Base-by-base conservation (phyloP, 148 eudicot species). In the Oxyria digyna region DNA sequence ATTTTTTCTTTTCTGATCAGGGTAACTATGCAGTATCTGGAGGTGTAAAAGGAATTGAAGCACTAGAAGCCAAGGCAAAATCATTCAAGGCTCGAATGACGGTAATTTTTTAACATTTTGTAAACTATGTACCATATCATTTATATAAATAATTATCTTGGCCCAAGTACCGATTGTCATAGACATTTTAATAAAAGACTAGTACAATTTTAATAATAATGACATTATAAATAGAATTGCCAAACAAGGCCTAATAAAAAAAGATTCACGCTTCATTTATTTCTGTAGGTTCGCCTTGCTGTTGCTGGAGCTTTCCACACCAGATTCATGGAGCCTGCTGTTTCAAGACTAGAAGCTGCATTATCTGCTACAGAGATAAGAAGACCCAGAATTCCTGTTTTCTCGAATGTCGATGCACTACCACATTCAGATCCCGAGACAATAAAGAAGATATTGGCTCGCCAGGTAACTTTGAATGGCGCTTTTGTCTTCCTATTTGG, bases 31-130 rank as follows among this genome's bases (percentile, higher is more conserved):
- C 96, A 35, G 98, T 89, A 49, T 93, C 96, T 72, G 96, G 98
- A 71, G 96, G 95, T 54, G 81, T 93, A 43, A 89, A 89, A 84
- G 98, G 98, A 65, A 80, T 93, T 27, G 98, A 93, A 78, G 95
- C 86, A 9, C 87, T 93, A 27, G 98, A 93, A 86, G 95, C 96
- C 37, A 93, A 87, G 84, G 98, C 98, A 43, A 93, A 89, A 73
- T 87, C 95, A 43, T 93, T 93, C 66, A 93, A 93, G 81, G 98
- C 98, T 78, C 91, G 98, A 57, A 93, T 93, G 98, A 87, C 95
- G 83, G 98, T 89, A 86, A n/a, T 11, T 20, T 77, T 72, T 27
- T 35, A 27, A 65, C 62, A 43, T 4, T 31, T 15, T 0, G 6
- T 24, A 26, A n/a, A n/a, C n/a, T n/a, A n/a, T n/a, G n/a, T n/a